These are phyloP conservation scores for Dittrichia graveolens DNA, from an alignment of 129 eudicot genomes.

Conservation along the genomic window DNA sequence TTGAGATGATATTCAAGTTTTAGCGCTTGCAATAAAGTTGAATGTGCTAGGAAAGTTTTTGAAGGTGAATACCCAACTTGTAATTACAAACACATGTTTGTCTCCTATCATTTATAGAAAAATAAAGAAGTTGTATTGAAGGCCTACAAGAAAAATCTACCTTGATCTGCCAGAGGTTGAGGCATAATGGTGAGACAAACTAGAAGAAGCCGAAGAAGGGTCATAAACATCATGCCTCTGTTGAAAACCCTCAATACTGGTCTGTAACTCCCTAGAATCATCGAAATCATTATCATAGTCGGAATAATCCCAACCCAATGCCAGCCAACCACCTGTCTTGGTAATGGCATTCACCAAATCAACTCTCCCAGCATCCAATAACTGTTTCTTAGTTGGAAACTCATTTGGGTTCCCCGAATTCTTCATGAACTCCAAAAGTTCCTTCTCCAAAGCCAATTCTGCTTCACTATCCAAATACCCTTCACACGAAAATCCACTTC, in stretches of 20 bases:
- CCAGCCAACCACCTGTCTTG: conserved; percentile 79
- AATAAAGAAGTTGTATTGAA: conserved; percentile 13
- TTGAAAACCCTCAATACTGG: conserved; percentile 40
- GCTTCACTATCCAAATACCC: conserved; percentile 37
- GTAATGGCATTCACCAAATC: conserved; percentile 74
- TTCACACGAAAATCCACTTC: conserved; percentile 39
- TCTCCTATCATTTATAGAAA: background rate
- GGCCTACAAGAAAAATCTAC: conserved; percentile 38
- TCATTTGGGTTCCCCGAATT: conserved; percentile 59
- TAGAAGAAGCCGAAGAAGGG: conserved; percentile 14
- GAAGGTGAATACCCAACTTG: background rate
- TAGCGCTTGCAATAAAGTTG: background rate
- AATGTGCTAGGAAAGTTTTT: conserved; percentile 3
- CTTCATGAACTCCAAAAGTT: conserved; percentile 75
- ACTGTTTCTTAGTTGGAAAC: conserved; percentile 69
- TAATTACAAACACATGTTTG: background rate
- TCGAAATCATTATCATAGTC: conserved; percentile 36
- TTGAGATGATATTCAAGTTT: background rate
- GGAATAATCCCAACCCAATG: conserved; percentile 70
- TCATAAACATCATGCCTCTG: background rate
- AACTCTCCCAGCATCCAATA: conserved; percentile 62
- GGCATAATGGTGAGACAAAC: conserved; percentile 39
- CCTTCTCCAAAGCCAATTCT: conserved; percentile 54
- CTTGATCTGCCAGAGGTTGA: conserved; percentile 62
- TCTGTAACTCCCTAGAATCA: conserved; percentile 45